Conservation (phyloP, 345 rosid species). For the Salix dunnii region DNA sequence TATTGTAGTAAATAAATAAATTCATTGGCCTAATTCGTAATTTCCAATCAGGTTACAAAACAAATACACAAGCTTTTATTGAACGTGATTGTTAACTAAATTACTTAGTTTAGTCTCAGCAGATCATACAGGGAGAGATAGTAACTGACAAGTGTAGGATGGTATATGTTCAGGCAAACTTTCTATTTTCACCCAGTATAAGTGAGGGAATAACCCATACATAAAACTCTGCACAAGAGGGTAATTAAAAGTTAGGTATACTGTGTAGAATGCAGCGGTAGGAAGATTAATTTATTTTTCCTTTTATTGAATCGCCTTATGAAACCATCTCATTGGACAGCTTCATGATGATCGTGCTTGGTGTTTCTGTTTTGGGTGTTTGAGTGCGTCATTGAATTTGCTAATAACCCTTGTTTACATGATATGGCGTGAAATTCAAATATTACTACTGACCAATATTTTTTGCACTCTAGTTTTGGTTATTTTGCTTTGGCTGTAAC, state of each 20-base stretch:
- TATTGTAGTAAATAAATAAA: too few relatives aligned
- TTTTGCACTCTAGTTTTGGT: neutral
- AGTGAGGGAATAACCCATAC: neutral
- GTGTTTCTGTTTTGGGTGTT: constrained; percentile 60
- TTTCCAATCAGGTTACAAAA: too few relatives aligned
- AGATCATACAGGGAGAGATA: neutral
- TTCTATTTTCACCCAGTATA: neutral
- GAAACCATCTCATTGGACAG: neutral
- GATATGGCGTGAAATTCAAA: neutral
- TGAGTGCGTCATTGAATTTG: constrained; percentile 69
- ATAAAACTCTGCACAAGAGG: neutral
- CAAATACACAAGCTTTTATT: too few relatives aligned
- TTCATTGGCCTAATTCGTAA: too few relatives aligned
- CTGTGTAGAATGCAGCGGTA: neutral
- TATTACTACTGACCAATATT: neutral
- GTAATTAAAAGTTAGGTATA: neutral
- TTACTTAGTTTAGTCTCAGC: neutral
- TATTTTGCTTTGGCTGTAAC: too few relatives aligned
- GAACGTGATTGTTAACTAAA: neutral
- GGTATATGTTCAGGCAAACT: neutral
- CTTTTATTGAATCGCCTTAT: neutral
- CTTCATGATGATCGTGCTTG: constrained; percentile 47
- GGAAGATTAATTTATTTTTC: neutral
- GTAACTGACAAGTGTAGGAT: neutral
- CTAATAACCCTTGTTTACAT: neutral